Conservation (phyloP, 768 basidiomycete species). For the Boletus subparvulus region DNA sequence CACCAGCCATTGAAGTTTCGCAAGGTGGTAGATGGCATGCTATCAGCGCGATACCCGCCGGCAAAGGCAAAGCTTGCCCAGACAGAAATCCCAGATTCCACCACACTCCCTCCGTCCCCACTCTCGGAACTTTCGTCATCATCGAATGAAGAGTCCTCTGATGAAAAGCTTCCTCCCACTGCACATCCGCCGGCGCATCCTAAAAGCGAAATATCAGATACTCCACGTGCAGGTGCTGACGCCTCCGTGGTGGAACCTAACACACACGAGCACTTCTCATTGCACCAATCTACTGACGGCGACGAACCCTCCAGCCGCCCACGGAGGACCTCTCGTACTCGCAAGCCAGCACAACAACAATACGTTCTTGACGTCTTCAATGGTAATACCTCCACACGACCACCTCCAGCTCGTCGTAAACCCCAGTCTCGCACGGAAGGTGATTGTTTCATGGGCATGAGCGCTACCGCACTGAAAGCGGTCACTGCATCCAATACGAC, state of each 20-base stretch:
- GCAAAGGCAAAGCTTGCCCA: slow-evolving; percentile 16
- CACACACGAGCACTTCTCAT: slow-evolving; percentile 5
- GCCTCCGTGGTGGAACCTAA: slow-evolving; percentile 11
- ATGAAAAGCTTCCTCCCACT: background rate
- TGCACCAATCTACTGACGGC: slow-evolving; percentile 10
- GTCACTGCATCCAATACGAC: slow-evolving; percentile 72
- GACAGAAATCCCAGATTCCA: slow-evolving; percentile 2
- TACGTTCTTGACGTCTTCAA: slow-evolving; percentile 41
- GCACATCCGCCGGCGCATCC: background rate
- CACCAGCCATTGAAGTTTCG: slow-evolving; percentile 38
- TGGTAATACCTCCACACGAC: slow-evolving; percentile 25
- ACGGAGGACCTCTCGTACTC: slow-evolving; percentile 53
- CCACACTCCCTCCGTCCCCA: slow-evolving; percentile 7
- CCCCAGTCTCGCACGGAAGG: slow-evolving; percentile 34
- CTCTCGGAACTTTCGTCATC: slow-evolving; percentile 28
- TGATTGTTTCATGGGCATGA: slow-evolving; percentile 62
- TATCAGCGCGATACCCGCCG: slow-evolving; percentile 28
- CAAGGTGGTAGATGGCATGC: slow-evolving; percentile 40
- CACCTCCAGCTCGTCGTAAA: slow-evolving; percentile 46
- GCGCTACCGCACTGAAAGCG: slow-evolving; percentile 62
- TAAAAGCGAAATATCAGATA: background rate
- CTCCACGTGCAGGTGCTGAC: background rate
- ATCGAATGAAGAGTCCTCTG: slow-evolving; percentile 16
- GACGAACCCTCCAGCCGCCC: slow-evolving; percentile 14
- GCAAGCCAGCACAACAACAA: slow-evolving; percentile 40